Percentiles rank a stretch among this genome's conserved stretches.
phyloP scores from a whole-genome alignment of 805 yeast genomes.

The Brettanomyces anomalus region DNA sequence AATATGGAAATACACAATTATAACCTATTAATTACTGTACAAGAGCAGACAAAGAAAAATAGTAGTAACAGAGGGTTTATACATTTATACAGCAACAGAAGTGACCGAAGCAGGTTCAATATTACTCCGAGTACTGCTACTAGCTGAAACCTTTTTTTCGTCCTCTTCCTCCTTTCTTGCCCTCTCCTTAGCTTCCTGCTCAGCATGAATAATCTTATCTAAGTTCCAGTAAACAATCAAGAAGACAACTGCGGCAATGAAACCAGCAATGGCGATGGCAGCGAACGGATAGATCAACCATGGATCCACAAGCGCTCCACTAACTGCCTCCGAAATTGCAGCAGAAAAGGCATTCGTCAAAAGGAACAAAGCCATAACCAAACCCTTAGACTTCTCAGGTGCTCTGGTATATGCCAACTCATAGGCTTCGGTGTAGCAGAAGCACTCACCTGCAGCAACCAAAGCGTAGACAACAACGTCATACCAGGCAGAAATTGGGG shows the following conservation, averaged over 20 bases:
- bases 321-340: slow-evolving; percentile 35
- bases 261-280: slow-evolving; percentile 30
- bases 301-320: slow-evolving; percentile 33
- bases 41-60: no score
- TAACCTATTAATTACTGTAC: no score
- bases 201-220: slow-evolving; percentile 20
- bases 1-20: no score
- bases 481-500: slow-evolving; percentile 27
- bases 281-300: slow-evolving; percentile 34
- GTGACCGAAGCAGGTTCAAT: not conserved
- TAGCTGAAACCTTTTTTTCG: not conserved
- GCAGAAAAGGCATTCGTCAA: slow-evolving; percentile 37
- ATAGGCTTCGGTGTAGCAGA: slow-evolving; percentile 40
- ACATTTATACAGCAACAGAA: not conserved
- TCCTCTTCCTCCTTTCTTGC: slow-evolving; percentile 5
- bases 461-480: slow-evolving; percentile 26
- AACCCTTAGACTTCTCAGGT: slow-evolving; percentile 43
- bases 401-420: slow-evolving; percentile 46
- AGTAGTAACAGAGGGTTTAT: no score
- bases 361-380: slow-evolving; percentile 37
- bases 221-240: slow-evolving; percentile 23
- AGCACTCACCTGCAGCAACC: slow-evolving; percentile 44
- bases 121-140: not conserved
- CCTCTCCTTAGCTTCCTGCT: slow-evolving; percentile 13
- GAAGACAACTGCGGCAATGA: slow-evolving; percentile 23